Percentiles rank a stretch among this genome's conserved stretches.
These are phyloP conservation scores for Corynespora cassiicola DNA, from an alignment of 2,329 filamentous ascomycete species.

Conservation along the genomic window DNA sequence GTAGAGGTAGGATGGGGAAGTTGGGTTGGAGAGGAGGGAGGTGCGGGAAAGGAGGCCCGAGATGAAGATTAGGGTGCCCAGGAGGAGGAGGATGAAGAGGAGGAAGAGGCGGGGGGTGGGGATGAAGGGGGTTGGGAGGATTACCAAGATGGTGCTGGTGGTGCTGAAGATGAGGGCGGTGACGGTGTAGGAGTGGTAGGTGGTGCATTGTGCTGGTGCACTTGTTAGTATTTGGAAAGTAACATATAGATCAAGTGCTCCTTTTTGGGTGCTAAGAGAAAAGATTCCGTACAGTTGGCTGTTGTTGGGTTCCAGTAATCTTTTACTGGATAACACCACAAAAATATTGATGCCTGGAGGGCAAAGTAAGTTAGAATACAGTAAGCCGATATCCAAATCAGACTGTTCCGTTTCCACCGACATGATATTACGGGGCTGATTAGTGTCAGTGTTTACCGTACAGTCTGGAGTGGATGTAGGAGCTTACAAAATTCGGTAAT, in stretches of 20 bases:
- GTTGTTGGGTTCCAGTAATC: conserved; percentile 20
- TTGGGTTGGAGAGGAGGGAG: conserved; percentile 13
- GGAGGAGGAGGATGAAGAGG: conserved; percentile 22
- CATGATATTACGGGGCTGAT: conserved; percentile 18
- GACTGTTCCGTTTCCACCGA: conserved; percentile 11
- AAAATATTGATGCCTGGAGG: conserved; percentile 22
- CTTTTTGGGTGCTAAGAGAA: background rate
- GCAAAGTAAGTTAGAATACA: conserved; percentile 26
- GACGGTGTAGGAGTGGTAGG: conserved; percentile 26
- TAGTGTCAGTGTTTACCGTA: conserved; percentile 4
- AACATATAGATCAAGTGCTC: background rate
- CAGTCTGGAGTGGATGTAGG: background rate
- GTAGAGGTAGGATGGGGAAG: conserved; percentile 14
- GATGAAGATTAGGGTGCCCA: conserved; percentile 21
- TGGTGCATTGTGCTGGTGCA: conserved; percentile 20
- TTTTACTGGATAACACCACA: conserved; percentile 26
- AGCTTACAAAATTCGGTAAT: conserved; percentile 37
- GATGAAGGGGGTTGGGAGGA: conserved; percentile 32
- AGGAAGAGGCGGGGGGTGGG: conserved; percentile 33
- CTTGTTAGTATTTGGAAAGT: conserved; percentile 2
- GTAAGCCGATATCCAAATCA: conserved; percentile 17
- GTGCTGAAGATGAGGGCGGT: conserved; percentile 19
- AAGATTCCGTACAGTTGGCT: conserved; percentile 18
- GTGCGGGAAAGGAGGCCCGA: conserved; percentile 23
- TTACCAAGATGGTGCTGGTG: conserved; percentile 20